These are phyloP conservation scores for Aspergillus piperis DNA, from an alignment of 2,329 filamentous ascomycete genomes.

Conservation along the genomic window DNA sequence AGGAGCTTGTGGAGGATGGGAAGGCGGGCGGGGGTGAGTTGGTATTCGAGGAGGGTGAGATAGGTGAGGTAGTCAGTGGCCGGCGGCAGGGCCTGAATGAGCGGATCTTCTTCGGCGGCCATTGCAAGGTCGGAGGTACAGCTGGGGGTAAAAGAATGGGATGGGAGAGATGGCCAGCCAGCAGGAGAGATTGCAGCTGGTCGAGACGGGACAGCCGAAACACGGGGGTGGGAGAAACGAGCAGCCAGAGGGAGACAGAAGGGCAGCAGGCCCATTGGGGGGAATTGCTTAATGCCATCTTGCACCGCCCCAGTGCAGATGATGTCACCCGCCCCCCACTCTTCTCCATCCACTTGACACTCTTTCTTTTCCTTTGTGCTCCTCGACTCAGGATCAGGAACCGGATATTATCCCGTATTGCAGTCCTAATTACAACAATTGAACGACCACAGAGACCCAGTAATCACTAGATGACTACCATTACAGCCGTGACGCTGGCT, in stretches of 20 bases:
- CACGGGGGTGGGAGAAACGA: not conserved
- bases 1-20: constrained; percentile 60
- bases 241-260: no score
- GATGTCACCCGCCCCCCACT: not conserved
- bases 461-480: no score
- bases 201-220: constrained; percentile 3
- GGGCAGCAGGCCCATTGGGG: no score
- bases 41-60: constrained; percentile 65
- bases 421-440: no score
- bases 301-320: not conserved
- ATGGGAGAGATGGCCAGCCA: not conserved
- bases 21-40: constrained; percentile 59
- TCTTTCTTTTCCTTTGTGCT: no score
- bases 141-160: not conserved
- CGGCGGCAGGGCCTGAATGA: constrained; percentile 61
- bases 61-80: constrained; percentile 67
- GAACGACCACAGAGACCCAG: no score
- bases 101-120: constrained; percentile 47
- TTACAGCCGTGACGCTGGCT: no score
- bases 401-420: no score
- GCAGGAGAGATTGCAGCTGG: not conserved
- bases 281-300: no score
- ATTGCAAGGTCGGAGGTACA: constrained; percentile 19
- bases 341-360: no score
- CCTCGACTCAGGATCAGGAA: no score